Evolutionary conservation across 139 green algal species (phyloP).

Genomic region (Chlamydomonas urium): DNA sequence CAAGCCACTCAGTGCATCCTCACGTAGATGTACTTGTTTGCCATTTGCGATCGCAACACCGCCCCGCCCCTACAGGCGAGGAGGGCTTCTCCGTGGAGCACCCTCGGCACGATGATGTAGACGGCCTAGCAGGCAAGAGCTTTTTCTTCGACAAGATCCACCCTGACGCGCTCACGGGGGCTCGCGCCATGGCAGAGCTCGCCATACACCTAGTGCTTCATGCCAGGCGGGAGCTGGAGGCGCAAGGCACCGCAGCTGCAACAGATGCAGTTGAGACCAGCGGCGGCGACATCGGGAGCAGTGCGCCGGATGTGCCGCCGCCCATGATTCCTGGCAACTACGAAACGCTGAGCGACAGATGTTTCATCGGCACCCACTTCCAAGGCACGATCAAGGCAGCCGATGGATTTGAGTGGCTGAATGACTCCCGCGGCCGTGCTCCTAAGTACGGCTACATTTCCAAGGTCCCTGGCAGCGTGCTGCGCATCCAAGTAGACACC

Average conservation of each 20-base stretch:
- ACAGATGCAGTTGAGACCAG: too few relatives aligned
- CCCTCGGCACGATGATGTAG: background rate
- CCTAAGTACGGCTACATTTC: background rate
- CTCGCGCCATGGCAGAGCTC: background rate
- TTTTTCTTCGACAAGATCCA: background rate
- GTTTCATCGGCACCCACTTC: conserved; percentile 8
- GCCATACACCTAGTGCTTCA: conserved; percentile 5
- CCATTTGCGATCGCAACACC: too few relatives aligned
- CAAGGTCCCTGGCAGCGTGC: background rate
- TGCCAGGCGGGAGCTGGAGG: background rate
- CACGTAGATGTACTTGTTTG: too few relatives aligned
- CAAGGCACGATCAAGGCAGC: background rate
- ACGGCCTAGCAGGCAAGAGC: background rate
- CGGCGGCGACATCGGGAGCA: background rate
- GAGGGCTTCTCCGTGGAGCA: background rate
- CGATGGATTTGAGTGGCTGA: conserved; percentile 16
- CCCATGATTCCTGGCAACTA: conserved; percentile 12
- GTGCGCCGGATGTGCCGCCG: background rate
- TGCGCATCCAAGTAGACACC: too few relatives aligned
- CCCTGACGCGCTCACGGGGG: background rate
- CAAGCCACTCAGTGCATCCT: too few relatives aligned
- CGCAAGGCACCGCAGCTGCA: too few relatives aligned
- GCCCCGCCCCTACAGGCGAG: background rate
- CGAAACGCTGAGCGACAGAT: conserved; percentile 5
- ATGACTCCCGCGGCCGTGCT: conserved; percentile 1